Conservation (phyloP, 345 rosid genomes). For the Gossypium rotundifolium region DNA sequence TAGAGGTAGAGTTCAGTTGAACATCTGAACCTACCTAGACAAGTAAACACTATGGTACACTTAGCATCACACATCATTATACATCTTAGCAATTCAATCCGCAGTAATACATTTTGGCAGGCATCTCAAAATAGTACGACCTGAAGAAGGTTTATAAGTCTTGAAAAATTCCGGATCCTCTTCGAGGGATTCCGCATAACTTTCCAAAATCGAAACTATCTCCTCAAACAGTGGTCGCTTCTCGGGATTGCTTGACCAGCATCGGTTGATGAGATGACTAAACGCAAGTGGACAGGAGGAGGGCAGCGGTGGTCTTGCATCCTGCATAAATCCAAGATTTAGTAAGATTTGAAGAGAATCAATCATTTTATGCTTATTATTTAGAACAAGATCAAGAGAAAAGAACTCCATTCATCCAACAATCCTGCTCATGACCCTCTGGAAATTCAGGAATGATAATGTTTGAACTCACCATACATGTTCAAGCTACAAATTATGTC, state of each 20-base stretch:
- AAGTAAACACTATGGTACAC: not conserved
- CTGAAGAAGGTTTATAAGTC: slow-evolving; percentile 27
- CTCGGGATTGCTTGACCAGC: slow-evolving; percentile 62
- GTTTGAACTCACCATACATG: not conserved
- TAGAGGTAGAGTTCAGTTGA: not conserved
- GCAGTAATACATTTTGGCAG: slow-evolving; percentile 30
- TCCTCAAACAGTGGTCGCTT: slow-evolving; percentile 56
- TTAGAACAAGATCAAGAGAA: not conserved
- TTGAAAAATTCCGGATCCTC: slow-evolving; percentile 49
- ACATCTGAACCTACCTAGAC: not conserved
- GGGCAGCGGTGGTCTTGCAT: slow-evolving; percentile 68
- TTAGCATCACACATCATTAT: slow-evolving; percentile 16
- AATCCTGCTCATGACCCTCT: not conserved
- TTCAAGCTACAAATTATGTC: not conserved
- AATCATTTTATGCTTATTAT: not conserved
- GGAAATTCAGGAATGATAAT: not conserved
- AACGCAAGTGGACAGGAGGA: slow-evolving; percentile 48
- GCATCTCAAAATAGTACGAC: slow-evolving; percentile 27
- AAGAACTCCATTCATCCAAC: not conserved
- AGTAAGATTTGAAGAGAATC: not conserved
- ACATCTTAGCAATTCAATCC: slow-evolving; percentile 12
- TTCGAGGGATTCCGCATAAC: slow-evolving; percentile 41
- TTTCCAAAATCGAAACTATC: slow-evolving; percentile 51
- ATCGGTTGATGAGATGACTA: slow-evolving; percentile 43
- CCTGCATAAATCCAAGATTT: slow-evolving; percentile 30